Evolutionary conservation across 2,329 filamentous ascomycete species (phyloP), one percentile per base, ranked within the genome.

Genomic region (Penicillium sp.): DNA sequence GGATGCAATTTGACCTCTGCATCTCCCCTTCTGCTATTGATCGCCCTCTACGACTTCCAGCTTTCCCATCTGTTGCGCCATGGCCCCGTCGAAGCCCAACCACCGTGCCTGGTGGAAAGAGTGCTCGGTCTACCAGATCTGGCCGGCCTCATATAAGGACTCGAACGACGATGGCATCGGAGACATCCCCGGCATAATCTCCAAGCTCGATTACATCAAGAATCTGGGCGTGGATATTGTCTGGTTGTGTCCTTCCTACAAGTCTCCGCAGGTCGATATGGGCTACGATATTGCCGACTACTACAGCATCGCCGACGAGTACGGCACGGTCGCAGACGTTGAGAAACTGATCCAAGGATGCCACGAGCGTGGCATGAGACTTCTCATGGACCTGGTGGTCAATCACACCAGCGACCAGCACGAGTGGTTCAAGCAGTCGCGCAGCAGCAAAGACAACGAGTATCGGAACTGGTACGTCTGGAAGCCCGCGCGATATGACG

Each of bases 381-480:
- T 89, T 8, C 80, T 90, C 41, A 75, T 89, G 43, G 85, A 90
- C 56, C 70, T 90, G 3, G 86, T 90, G 2, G 76, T 89, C 46
- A 91, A 89, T 51, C 86, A 91, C 59, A 88, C 84, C 0, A 84
- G 80, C 2, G 78, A 84, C 48, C 74, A 86, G 58, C 82, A 87
- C 53, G 71, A 73, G 3, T 89, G 84, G 84, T 87, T 87, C 64
- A 72, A 78, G 33, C 76, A 86, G 55, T 84, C 80, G 2, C 71
- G 79, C 35, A 76, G 75, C 23, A 80, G 77, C 27, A 79, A 73
- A 41, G 70, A 77, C 48, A 83, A 73, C 54, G 73, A 80, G 7
- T 85, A 85, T 57, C 71, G 83, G 1, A 75, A 85, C 59, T 88
- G 83, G 82, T 86, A 85, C 54, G 77, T 81, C 48, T 71, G 68